phyloP scores from a whole-genome alignment of 768 basidiomycete genomes.

The Kwoniella pini region DNA sequence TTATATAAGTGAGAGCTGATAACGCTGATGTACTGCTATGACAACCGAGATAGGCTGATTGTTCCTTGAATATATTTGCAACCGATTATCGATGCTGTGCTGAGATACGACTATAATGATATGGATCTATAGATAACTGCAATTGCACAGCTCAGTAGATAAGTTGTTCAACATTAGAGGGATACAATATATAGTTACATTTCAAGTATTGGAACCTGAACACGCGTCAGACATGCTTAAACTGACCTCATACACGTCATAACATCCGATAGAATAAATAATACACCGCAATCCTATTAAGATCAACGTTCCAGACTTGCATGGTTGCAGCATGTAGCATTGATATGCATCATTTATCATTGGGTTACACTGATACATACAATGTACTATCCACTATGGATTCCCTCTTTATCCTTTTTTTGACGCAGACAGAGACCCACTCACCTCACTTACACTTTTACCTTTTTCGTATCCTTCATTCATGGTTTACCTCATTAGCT shows the following conservation, averaged over 20 bases:
- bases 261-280: background rate
- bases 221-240: conserved; percentile 1
- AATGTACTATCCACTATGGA: background rate
- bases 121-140: background rate
- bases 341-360: too few relatives aligned
- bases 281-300: background rate
- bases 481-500: background rate
- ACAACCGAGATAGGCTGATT: too few relatives aligned
- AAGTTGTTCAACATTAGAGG: too few relatives aligned
- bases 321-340: too few relatives aligned
- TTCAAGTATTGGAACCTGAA: background rate
- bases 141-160: background rate
- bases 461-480: conserved; percentile 38
- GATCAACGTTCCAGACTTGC: background rate
- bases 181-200: too few relatives aligned
- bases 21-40: too few relatives aligned
- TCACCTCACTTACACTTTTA: conserved; percentile 39
- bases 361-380: background rate
- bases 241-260: background rate
- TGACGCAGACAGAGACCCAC: conserved; percentile 9
- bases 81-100: background rate
- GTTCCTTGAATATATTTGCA: too few relatives aligned
- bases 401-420: background rate
- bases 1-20: too few relatives aligned
- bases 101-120: background rate